phyloP scores from a whole-genome alignment of 805 yeast species.

The Starmera pachycereana region DNA sequence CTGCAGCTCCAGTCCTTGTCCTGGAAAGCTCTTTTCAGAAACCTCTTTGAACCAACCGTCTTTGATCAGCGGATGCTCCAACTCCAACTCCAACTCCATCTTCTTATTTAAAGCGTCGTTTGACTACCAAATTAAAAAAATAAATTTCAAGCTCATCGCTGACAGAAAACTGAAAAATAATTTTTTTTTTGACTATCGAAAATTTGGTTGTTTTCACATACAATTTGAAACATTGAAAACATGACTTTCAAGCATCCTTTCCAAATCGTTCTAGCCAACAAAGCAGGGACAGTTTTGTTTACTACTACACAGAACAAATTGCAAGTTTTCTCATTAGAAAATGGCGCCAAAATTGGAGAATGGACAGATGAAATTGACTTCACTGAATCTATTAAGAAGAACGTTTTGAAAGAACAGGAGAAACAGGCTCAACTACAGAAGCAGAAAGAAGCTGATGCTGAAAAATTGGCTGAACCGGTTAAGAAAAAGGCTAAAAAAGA shows the following conservation, averaged over 20 bases:
- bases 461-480: constrained; percentile 14
- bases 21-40: constrained; percentile 67
- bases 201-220: no score
- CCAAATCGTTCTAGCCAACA: constrained; percentile 41
- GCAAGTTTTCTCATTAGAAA: constrained; percentile 34
- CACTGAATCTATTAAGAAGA: constrained; percentile 33
- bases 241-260: constrained; percentile 56
- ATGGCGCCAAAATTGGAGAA: constrained; percentile 36
- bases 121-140: no score
- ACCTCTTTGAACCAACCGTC: constrained; percentile 81
- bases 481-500: constrained; percentile 26
- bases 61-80: constrained; percentile 24
- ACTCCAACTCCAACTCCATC: background rate
- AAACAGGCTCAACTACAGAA: constrained; percentile 16
- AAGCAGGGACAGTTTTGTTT: constrained; percentile 37
- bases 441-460: constrained; percentile 1
- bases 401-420: constrained; percentile 30
- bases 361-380: constrained; percentile 57
- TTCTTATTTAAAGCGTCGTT: no score
- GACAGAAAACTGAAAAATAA: no score
- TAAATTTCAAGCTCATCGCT: no score
- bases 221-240: background rate
- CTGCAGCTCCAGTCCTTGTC: constrained; percentile 67
- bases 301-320: constrained; percentile 49
- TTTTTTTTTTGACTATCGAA: no score